Evolutionary conservation across 2,329 filamentous ascomycete genomes (phyloP), one percentile per base, ranked within the genome.

Genomic region (Penicillium sp.): DNA sequence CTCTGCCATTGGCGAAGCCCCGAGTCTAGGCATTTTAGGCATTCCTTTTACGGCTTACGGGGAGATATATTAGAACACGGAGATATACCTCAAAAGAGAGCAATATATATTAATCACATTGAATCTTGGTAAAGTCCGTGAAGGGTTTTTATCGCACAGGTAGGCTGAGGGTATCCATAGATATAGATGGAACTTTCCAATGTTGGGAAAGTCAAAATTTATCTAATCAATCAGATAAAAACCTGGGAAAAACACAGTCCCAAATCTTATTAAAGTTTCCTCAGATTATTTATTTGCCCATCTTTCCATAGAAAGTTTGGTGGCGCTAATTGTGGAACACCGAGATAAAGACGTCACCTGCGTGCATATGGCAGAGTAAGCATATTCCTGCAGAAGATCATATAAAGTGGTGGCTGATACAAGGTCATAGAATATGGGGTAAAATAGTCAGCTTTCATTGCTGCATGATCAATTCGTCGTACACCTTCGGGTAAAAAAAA

Each of bases 221-320:
- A 49, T 49, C 47, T 50, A 50, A 50, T 50, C 47, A 50, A 50
- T 50, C 47, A 50, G 47, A 50, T 50, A 50, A 50, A 50, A 50
- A 25, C 4, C 17, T 22, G 19, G 31, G 14, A 35, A 35, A 41
- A 14, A 1, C 17, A 10, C 17, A 7, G 11, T 25, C 9, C 14
- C 2, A 6, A 35, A 47, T 36, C 30, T 26, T 14, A 47, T 47
- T 46, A 3, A 47, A 47, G 17, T 36, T 35, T 36, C 10, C 2
- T 16, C 14, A 30, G 10, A 35, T 12, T 1, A 46, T 46, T 10
- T 9, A 26, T 16, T 36, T 26, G 9, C 10, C 44, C 31, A 35
- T n/a, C 17, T 35, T 46, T 14, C 17, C 31, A 36, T 17, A 7
- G 16, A 26, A 14, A 14, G 11, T 47, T 36, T 10, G 44, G 22